Percentiles rank a stretch among this genome's conserved stretches.
Conservation (phyloP, 2,329 filamentous ascomycete species). For the Exophiala sp. region DNA sequence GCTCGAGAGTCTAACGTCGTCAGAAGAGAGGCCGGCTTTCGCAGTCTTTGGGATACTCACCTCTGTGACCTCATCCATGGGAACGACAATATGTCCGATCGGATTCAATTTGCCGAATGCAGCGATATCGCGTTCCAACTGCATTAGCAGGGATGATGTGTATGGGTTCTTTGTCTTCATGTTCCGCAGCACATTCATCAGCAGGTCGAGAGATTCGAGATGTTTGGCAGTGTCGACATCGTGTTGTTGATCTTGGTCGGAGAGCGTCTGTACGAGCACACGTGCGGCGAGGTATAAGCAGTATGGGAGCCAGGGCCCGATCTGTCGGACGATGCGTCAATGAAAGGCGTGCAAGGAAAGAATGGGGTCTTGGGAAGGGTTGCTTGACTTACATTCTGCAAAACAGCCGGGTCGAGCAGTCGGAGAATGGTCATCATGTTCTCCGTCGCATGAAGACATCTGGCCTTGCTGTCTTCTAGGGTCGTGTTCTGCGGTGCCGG, state of each 20-base stretch:
- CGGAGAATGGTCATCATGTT: slow-evolving; percentile 9
- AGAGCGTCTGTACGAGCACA: slow-evolving; percentile 1
- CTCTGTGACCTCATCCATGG: slow-evolving; percentile 1
- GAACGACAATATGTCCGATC: slow-evolving; percentile 5
- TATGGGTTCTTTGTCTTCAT: slow-evolving; percentile 1
- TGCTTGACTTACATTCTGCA: background rate
- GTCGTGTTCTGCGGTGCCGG: background rate
- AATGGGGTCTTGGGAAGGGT: background rate
- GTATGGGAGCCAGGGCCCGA: slow-evolving; percentile 3
- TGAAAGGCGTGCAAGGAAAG: background rate
- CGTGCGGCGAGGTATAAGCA: slow-evolving; percentile 5
- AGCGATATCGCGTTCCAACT: slow-evolving; percentile 2
- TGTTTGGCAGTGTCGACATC: background rate
- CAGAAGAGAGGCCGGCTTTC: background rate
- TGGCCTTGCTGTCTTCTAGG: background rate
- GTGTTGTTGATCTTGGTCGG: background rate
- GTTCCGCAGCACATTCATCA: background rate
- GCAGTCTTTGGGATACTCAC: background rate
- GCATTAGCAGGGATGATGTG: background rate
- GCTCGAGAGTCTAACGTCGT: background rate
- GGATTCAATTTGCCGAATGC: slow-evolving; percentile 2
- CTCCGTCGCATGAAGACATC: background rate
- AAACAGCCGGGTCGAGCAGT: background rate
- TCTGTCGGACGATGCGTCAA: background rate
- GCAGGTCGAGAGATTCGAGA: background rate